phyloP scores from a whole-genome alignment of 2,329 filamentous ascomycete species.

The Chrysoporthe austroafricana region DNA sequence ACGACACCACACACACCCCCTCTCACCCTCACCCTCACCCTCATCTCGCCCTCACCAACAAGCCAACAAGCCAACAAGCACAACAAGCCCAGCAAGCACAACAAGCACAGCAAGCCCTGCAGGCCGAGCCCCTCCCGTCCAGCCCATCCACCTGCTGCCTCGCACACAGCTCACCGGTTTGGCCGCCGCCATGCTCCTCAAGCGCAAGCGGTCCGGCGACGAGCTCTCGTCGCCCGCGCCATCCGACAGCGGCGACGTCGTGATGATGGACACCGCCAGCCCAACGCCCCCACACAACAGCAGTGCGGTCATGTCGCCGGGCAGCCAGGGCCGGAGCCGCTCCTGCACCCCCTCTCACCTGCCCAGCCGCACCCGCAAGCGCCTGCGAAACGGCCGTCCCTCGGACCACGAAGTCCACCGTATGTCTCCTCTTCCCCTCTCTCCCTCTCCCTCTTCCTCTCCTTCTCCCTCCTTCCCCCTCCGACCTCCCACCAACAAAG shows the following conservation, averaged over 20 bases:
- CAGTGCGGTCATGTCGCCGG: conserved; percentile 32
- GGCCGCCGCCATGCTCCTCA: conserved; percentile 52
- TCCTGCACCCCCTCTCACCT: conserved; percentile 48
- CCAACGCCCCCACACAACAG: conserved; percentile 33
- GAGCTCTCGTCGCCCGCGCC: conserved; percentile 51
- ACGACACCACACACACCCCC: not conserved
- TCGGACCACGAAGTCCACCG: conserved; percentile 59
- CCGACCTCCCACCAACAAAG: too few relatives aligned
- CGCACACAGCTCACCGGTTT: too few relatives aligned
- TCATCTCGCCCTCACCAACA: not conserved
- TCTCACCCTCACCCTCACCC: not conserved
- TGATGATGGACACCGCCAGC: conserved; percentile 37
- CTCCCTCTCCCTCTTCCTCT: too few relatives aligned
- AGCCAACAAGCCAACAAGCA: not conserved
- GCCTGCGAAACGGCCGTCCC: conserved; percentile 62
- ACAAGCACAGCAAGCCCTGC: too few relatives aligned
- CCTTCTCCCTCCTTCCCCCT: not conserved
- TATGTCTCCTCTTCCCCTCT: conserved; percentile 41
- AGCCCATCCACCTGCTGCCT: not conserved
- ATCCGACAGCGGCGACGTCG: conserved; percentile 37
- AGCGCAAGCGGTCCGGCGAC: conserved; percentile 66
- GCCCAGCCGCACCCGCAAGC: conserved; percentile 63
- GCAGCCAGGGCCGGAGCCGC: conserved; percentile 32
- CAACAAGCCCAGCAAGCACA: too few relatives aligned
- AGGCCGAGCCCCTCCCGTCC: not conserved